Evolutionary conservation across 352 stramenopile species (phyloP), one percentile per base, ranked within the genome.

Genomic region (Globisporangium spinosum): DNA sequence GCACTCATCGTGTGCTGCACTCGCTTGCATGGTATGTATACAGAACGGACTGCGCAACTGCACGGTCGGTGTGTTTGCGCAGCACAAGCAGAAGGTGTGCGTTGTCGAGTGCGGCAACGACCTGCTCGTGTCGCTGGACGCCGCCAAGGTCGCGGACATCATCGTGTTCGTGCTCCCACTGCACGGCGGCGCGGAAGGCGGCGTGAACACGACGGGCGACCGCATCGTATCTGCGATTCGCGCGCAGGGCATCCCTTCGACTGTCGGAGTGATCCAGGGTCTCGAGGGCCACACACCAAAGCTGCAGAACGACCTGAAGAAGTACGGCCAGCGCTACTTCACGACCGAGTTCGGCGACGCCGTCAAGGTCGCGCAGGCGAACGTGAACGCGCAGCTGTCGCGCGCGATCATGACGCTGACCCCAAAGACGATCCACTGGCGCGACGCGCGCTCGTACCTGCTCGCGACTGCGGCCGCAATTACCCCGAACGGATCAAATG

Each of bases 201-300:
- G 94, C 58, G 75, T 98, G 45, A 97, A 97, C 68, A 70, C 85
- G 15, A 75, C 88, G 58, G 94, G 95, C 4, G 86, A 98, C 65
- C 78, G 85, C 38, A 91, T 98, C 45, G 76, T 99, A 58, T 94
- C 89, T 56, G 92, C 94, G 3, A 78, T 99, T 56, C 97, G 97
- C 62, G 91, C 88, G 13, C 95, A 98, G 69, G 95, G 96, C 34
- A 68, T 98, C 29, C 95, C 94, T 0, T 89, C 92, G 3, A 88
- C 90, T 0, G 82, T 97, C 20, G 91, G 91, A 15, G 76, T 96
- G 25, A 81, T 97, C 61, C 87, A 96, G 65, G 91, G 90, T 43
- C 76, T 97, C 15, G 89, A 97, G 23, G 78, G 67, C 58, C 83
- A 89, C 59, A 77, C 77, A 34, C 32, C 74, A 58, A 97, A 96